Evolutionary conservation across 2,329 filamentous ascomycete species (phyloP).

Genomic region (Ascomycota sp.): DNA sequence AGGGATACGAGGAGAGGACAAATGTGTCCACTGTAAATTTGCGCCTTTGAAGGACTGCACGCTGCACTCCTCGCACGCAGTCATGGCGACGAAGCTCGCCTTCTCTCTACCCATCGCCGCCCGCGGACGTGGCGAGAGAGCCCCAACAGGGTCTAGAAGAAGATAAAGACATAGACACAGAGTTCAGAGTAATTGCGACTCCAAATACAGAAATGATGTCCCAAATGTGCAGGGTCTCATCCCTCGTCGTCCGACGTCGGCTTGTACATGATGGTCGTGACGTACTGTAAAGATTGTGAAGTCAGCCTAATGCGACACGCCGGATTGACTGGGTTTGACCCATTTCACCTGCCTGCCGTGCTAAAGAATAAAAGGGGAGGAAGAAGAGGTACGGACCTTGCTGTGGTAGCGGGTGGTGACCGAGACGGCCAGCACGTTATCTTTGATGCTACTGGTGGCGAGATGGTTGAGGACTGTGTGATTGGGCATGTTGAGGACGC

Average conservation of each 20-base stretch:
- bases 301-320: too few relatives aligned
- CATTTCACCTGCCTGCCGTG: too few relatives aligned
- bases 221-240: conserved; percentile 3
- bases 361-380: background rate
- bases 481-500: conserved; percentile 89
- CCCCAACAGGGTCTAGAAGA: background rate
- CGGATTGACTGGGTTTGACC: too few relatives aligned
- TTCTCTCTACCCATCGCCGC: too few relatives aligned
- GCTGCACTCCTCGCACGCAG: too few relatives aligned
- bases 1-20: background rate
- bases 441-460: conserved; percentile 94
- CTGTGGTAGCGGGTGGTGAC: conserved; percentile 94
- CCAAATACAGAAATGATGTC: background rate
- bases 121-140: background rate
- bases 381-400: conserved; percentile 39
- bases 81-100: too few relatives aligned
- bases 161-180: background rate
- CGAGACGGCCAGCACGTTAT: conserved; percentile 83
- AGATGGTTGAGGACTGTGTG: conserved; percentile 93
- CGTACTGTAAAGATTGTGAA: conserved; percentile 40
- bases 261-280: conserved; percentile 96
- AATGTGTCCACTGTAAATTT: background rate
- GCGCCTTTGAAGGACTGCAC: too few relatives aligned
- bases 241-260: conserved; percentile 43
- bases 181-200: background rate